Evolutionary conservation across 176 grass and related monocot species (phyloP).

Genomic region (Aegilops speltoides): DNA sequence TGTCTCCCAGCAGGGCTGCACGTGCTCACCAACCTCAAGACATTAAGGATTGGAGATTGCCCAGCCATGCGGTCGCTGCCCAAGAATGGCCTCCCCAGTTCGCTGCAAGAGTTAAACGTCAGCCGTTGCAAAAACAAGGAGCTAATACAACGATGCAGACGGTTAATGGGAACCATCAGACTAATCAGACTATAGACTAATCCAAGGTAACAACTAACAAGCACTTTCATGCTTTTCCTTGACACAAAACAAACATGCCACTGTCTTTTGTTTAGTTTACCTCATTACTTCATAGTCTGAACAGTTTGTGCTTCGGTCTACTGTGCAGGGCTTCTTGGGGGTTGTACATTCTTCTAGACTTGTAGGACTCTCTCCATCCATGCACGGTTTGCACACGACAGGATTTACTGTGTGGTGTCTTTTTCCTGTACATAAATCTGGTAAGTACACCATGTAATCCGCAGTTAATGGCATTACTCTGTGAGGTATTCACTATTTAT

Average conservation of each 20-base stretch:
- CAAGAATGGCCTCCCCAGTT: too few species aligned
- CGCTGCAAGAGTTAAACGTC: too few species aligned
- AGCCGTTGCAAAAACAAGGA: neutral
- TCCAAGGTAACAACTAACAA: slow-evolving; percentile 1
- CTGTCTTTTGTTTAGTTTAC: too few species aligned
- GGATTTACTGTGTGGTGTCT: too few species aligned
- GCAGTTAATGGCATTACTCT: neutral
- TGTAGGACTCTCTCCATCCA: neutral
- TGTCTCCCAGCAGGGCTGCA: too few species aligned
- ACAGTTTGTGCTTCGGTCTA: neutral
- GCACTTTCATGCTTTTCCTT: neutral
- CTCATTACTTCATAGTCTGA: neutral
- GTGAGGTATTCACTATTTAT: neutral
- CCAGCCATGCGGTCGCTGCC: too few species aligned
- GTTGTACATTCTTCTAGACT: slow-evolving; percentile 14
- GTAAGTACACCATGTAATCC: neutral
- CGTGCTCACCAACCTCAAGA: too few species aligned
- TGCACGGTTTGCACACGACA: neutral
- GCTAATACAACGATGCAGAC: neutral
- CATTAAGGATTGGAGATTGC: fast-evolving
- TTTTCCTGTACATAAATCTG: too few species aligned
- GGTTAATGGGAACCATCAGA: neutral
- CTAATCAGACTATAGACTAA: neutral
- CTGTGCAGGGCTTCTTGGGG: neutral
- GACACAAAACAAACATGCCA: neutral